Base-by-base conservation (phyloP, 2,329 filamentous ascomycete species). In the Calonectria crousiana region DNA sequence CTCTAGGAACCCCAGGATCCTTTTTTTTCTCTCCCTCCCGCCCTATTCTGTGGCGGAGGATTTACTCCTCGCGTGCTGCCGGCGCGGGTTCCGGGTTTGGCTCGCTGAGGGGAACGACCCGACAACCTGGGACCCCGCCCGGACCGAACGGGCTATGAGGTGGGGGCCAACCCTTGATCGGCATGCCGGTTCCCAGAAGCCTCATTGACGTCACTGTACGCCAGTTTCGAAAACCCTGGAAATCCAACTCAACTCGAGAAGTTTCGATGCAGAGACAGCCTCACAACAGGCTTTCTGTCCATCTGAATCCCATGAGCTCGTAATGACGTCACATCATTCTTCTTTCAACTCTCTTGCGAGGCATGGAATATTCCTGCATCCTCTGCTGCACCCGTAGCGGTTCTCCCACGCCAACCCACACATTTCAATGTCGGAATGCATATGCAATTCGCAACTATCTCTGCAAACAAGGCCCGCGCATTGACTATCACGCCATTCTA, bases 141-240 rank as follows among this genome's bases (percentile, higher is more conserved):
- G 67, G 58, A 65, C 56, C 49, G 56, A 53, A 67, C 52, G 71
- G 71, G 66, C 51, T 69, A 52, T 26, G 32, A 28, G 16, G 69
- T 73, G 78, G 76, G 72, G 68, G 34, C 28, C 67, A 34, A 47
- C 26, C 62, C 44, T 67, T 71, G 71, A 78, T 76, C 72, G 49
- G 70, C 64, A 62, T 23, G 32, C 41, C 9, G 67, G 67, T 69
- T 69, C 52, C 53, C 20, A 41, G 62, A 72, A 71, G 77, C 79
- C 49, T 80, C 79, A 80, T 75, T 81, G 76, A 80, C 79, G 79
- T 80, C 77, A 80, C 75, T 32, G 4, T 28, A 47, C 64, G 28
- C 36, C 44, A 41, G 16, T 56, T 32, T 23, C 60, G 60, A 38
- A 44, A 26, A 32, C 38, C 38, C 14, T 58, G 34, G 49, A 67